These are phyloP conservation scores for Pestalotiopsis sp. DNA, from an alignment of 2,329 filamentous ascomycete species.

Conservation along the genomic window DNA sequence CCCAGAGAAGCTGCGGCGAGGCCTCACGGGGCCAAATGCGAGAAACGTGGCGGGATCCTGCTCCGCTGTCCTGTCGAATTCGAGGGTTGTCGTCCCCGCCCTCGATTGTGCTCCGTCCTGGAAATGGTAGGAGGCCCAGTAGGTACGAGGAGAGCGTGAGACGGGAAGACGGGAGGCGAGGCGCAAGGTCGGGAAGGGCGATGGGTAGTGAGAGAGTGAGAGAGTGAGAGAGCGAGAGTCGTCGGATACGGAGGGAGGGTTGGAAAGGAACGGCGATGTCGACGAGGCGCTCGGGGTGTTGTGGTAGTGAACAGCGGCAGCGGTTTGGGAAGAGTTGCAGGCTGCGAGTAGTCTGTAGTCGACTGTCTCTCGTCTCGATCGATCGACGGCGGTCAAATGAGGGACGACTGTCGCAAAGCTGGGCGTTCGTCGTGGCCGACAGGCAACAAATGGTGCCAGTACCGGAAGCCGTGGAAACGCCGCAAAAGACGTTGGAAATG, in stretches of 20 bases:
- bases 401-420: background rate
- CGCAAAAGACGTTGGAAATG: background rate
- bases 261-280: background rate
- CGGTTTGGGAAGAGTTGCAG: background rate
- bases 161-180: too few species aligned
- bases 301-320: background rate
- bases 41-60: background rate
- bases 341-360: background rate
- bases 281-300: background rate
- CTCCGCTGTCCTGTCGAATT: background rate
- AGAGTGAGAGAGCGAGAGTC: background rate
- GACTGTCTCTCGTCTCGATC: background rate
- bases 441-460: background rate
- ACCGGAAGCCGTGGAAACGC: background rate
- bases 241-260: background rate
- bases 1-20: background rate
- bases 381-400: background rate
- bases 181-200: too few species aligned
- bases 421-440: background rate
- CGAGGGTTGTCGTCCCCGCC: slow-evolving; percentile 14
- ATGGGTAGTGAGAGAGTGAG: background rate
- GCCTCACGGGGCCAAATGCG: background rate
- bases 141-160: background rate
- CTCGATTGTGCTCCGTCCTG: background rate
- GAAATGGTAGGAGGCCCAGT: background rate